Evolutionary conservation across 2,329 filamentous ascomycete species (phyloP).

Genomic region (Microascus cirrosus): DNA sequence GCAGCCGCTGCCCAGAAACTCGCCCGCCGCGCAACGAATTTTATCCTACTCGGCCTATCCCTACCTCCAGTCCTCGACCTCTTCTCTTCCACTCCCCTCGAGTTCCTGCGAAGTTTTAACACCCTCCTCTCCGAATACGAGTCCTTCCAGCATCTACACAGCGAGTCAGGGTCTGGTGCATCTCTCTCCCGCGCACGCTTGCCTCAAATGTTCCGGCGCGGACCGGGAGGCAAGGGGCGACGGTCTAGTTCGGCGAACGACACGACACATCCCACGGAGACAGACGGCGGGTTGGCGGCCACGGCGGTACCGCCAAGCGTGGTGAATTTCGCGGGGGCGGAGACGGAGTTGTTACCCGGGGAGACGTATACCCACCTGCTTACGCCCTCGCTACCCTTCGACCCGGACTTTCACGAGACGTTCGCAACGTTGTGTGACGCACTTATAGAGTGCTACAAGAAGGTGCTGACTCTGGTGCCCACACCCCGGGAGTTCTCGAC

Average conservation of each 20-base stretch:
- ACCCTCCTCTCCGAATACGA: constrained; percentile 86
- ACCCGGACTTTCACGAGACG: constrained; percentile 94
- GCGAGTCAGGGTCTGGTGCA: constrained; percentile 60
- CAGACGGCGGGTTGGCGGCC: constrained; percentile 15
- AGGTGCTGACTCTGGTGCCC: constrained; percentile 64
- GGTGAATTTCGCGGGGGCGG: constrained; percentile 47
- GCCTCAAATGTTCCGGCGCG: constrained; percentile 71
- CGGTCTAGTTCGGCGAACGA: constrained; percentile 36
- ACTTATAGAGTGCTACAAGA: constrained; percentile 81
- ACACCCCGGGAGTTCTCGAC: constrained; percentile 62
- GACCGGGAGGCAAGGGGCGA: constrained; percentile 46
- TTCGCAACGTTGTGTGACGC: constrained; percentile 94
- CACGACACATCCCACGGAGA: constrained; percentile 13
- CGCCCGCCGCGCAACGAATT: constrained; percentile 83
- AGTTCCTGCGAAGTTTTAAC: constrained; percentile 81
- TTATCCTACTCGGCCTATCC: constrained; percentile 83
- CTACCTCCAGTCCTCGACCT: constrained; percentile 84
- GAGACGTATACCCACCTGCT: constrained; percentile 83
- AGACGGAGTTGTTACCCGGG: constrained; percentile 60
- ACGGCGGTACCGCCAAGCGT: constrained; percentile 25
- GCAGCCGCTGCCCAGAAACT: constrained; percentile 80
- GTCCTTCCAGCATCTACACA: constrained; percentile 78
- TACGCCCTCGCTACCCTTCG: constrained; percentile 87
- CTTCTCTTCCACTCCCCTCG: constrained; percentile 64
- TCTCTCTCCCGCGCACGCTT: constrained; percentile 69